These are phyloP conservation scores for Penicillium sclerotigenum DNA, from an alignment of 2,329 filamentous ascomycete genomes.

Conservation along the genomic window DNA sequence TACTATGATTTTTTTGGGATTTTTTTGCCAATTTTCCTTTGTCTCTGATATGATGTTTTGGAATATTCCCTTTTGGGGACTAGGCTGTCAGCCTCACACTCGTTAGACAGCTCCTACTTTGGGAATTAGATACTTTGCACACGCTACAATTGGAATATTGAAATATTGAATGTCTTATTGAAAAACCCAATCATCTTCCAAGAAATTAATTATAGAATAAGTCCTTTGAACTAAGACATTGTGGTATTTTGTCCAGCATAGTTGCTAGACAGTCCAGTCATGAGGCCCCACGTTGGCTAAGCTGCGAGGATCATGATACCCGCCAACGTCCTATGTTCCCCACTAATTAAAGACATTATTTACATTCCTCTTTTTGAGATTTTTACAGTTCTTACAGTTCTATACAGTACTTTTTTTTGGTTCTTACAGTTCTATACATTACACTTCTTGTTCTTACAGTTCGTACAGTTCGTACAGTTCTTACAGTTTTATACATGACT, in stretches of 20 bases:
- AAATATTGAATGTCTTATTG: background rate
- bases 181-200: background rate
- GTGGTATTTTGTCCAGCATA: background rate
- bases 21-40: background rate
- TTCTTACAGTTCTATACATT: too few relatives aligned
- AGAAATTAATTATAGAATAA: background rate
- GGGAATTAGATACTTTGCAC: background rate
- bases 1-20: background rate
- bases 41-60: background rate
- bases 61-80: background rate
- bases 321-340: background rate
- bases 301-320: background rate
- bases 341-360: too few relatives aligned
- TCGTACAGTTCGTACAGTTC: background rate
- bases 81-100: constrained; percentile 1
- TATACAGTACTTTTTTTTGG: too few relatives aligned
- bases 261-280: background rate
- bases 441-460: too few relatives aligned
- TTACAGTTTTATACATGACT: constrained; percentile 4
- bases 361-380: too few relatives aligned
- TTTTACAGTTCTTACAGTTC: too few relatives aligned
- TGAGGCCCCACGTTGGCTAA: background rate
- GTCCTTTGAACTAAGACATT: background rate
- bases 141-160: background rate
- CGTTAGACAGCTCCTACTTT: background rate